Evolutionary conservation across 495 filamentous ascomycete genomes (phyloP).

Genomic region (Aspergillus leporis): DNA sequence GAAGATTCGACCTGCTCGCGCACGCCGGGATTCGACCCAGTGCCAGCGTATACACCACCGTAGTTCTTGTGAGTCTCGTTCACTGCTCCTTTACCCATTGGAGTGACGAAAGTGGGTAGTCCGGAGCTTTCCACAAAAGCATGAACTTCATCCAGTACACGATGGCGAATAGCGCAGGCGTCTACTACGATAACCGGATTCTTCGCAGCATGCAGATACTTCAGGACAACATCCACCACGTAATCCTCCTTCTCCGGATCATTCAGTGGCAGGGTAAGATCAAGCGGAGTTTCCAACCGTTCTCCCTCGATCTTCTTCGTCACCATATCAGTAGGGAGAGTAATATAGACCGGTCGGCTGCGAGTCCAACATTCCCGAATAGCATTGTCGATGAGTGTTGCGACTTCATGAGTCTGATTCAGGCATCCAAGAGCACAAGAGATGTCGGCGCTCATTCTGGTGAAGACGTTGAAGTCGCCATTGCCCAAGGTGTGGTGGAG

Average conservation of each 20-base stretch:
- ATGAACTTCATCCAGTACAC: conserved; percentile 71
- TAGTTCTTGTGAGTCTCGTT: conserved; percentile 75
- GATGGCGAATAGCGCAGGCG: conserved; percentile 85
- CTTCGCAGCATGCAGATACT: conserved; percentile 73
- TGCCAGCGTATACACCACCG: conserved; percentile 85
- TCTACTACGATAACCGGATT: conserved; percentile 84
- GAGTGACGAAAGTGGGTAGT: conserved; percentile 82
- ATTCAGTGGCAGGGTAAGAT: conserved; percentile 64
- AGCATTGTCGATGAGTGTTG: conserved; percentile 75
- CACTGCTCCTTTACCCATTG: conserved; percentile 90
- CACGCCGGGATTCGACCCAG: conserved; percentile 71
- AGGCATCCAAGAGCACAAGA: conserved; percentile 70
- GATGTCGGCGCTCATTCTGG: conserved; percentile 71
- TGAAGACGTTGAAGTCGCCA: conserved; percentile 85
- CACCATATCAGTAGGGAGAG: conserved; percentile 83
- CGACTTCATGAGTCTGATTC: conserved; percentile 66
- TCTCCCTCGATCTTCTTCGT: conserved; percentile 75
- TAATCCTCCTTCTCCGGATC: conserved; percentile 77
- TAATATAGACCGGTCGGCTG: conserved; percentile 80
- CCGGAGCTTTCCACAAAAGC: conserved; percentile 74
- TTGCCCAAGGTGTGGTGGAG: conserved; percentile 94
- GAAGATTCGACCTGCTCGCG: conserved; percentile 73
- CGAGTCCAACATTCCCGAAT: conserved; percentile 76
- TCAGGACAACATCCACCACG: conserved; percentile 76
- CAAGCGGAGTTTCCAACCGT: conserved; percentile 66